Evolutionary conservation across 106 monocot species (phyloP).

Genomic region (Amphibolis antarctica): DNA sequence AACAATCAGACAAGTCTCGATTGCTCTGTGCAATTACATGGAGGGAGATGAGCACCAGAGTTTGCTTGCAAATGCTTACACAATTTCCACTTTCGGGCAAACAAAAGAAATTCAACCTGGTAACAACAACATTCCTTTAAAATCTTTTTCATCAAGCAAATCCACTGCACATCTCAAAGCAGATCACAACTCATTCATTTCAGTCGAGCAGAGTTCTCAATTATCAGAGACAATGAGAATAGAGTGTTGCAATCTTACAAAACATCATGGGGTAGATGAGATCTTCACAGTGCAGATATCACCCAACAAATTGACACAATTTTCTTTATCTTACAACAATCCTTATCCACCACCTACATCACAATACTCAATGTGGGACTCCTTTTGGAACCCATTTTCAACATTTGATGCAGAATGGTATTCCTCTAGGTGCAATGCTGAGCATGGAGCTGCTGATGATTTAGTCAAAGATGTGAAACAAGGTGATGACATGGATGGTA

Average conservation of each 20-base stretch:
- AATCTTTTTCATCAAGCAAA: not conserved
- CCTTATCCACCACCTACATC: slow-evolving; percentile 34
- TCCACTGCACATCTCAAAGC: slow-evolving; percentile 18
- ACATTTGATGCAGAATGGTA: slow-evolving; percentile 21
- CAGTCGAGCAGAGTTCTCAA: slow-evolving; percentile 32
- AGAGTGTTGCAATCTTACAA: not conserved
- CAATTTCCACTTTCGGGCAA: slow-evolving; percentile 27
- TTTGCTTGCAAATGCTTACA: slow-evolving; percentile 23
- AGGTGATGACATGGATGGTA: slow-evolving; percentile 26
- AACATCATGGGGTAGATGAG: not conserved
- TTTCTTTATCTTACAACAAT: slow-evolving; percentile 18
- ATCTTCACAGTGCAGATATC: slow-evolving; percentile 19
- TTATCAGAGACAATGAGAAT: slow-evolving; percentile 33
- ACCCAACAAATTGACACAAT: slow-evolving; percentile 12
- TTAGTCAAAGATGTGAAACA: not conserved
- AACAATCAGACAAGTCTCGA: slow-evolving; percentile 45
- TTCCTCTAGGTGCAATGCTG: not conserved
- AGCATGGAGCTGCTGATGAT: not conserved
- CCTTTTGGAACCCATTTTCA: slow-evolving; percentile 58
- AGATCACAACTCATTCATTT: slow-evolving; percentile 19
- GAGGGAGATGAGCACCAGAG: slow-evolving; percentile 35
- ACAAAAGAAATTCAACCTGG: slow-evolving; percentile 17
- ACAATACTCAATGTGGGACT: slow-evolving; percentile 39
- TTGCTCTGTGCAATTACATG: slow-evolving; percentile 43
- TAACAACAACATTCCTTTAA: not conserved